phyloP scores from a whole-genome alignment of 1,139 yeast species.

The Scheffersomyces insectosa region DNA sequence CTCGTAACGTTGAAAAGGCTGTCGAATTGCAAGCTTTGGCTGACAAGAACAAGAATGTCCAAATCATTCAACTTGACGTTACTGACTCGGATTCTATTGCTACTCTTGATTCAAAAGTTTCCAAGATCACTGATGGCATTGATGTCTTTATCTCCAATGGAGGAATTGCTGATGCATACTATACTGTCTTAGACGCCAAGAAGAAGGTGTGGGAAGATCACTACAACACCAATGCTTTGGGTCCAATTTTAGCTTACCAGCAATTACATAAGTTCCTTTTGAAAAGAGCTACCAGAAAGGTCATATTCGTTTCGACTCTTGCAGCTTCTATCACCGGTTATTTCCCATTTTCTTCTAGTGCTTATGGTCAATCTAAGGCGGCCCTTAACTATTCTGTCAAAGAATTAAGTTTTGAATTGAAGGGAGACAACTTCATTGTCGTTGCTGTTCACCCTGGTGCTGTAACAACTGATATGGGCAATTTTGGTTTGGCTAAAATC shows the following conservation, averaged over 20 bases:
- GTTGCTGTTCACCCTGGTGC: slow-evolving; percentile 30
- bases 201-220: slow-evolving; percentile 17
- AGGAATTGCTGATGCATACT: slow-evolving; percentile 9
- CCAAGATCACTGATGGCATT: slow-evolving; percentile 9
- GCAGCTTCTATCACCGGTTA: slow-evolving; percentile 19
- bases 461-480: slow-evolving; percentile 27
- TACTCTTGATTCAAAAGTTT: not conserved
- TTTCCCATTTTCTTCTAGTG: slow-evolving; percentile 8
- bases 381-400: slow-evolving; percentile 26
- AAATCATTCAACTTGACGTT: slow-evolving; percentile 4
- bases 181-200: slow-evolving; percentile 5
- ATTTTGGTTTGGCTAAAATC: not conserved
- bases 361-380: slow-evolving; percentile 38
- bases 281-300: slow-evolving; percentile 19
- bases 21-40: slow-evolving; percentile 12
- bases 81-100: slow-evolving; percentile 2
- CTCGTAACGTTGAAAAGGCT: slow-evolving; percentile 12
- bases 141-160: slow-evolving; percentile 21
- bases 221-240: slow-evolving; percentile 27
- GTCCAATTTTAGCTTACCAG: slow-evolving; percentile 28
- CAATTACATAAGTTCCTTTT: slow-evolving; percentile 24
- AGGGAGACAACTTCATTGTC: slow-evolving; percentile 19
- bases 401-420: slow-evolving; percentile 18
- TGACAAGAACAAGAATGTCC: slow-evolving; percentile 2
- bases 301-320: slow-evolving; percentile 24